Evolutionary conservation across 495 filamentous ascomycete genomes (phyloP), one percentile per base, ranked within the genome.

Genomic region (Cladorrhinum samala): DNA sequence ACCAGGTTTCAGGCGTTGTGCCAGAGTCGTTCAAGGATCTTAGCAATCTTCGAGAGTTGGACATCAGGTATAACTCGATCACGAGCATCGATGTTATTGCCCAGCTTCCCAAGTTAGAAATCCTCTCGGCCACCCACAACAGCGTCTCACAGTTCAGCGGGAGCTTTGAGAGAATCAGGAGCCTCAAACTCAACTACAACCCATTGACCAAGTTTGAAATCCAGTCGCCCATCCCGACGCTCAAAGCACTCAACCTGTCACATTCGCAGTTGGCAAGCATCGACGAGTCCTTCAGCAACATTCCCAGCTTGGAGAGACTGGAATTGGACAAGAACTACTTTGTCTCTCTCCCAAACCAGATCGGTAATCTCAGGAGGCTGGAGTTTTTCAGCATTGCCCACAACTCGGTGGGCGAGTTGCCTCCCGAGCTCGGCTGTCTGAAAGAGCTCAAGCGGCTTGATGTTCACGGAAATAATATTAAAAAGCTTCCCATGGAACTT

Each of bases 321-420:
- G 82, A 91, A 37, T 76, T 99, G 17, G 92, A 96, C 66, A 90
- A 89, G 63, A 99, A 99, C 59, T 93, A 96, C 66, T 91, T 97
- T 56, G 88, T 91, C 3, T 91, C 89, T 2, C 74, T 97, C 27
- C 91, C 91, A 0, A 75, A 77, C 46, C 83, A 91, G 46, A 86
- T 97, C 54, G 90, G 91, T 23, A 89, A 86, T 56, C 74, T 99
- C 30, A 80, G 81, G 53, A 87, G 80, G 55, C 76, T 99, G 23
- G 91, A 97, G 55, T 82, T 93, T 71, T 84, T 99, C 62, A 96
- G 91, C 68, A 88, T 96, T 54, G 89, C 89, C 30, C 87, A 89
- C 61, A 99, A 99, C 58, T 82, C 86, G 0, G 79, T 99, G 2
- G 83, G 81, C 47, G 83, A 86, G 44, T 73, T 99, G 20, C 93